Evolutionary conservation across 1,284 basidiomycete species (phyloP).

Genomic region (Omphalotus olearius): DNA sequence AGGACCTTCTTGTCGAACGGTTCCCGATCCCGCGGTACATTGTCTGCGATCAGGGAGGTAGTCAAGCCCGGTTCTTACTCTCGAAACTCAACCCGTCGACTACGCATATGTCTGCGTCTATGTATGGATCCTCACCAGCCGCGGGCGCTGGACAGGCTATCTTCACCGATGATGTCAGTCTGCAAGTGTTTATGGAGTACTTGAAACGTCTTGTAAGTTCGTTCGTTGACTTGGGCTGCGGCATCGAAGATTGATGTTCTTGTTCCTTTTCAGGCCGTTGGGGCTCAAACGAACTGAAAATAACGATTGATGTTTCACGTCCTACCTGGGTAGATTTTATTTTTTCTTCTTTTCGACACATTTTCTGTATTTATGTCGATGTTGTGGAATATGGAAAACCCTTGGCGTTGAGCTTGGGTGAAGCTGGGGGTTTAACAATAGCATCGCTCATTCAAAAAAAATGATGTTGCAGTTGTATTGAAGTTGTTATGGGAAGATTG

Average conservation of each 20-base stretch:
- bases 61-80: constrained; percentile 95
- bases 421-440: no score
- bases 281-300: constrained; percentile 63
- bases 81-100: constrained; percentile 98
- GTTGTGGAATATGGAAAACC: background rate
- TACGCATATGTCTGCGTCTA: constrained; percentile 90
- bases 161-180: constrained; percentile 98
- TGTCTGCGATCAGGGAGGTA: constrained; percentile 96
- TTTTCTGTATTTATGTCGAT: constrained; percentile 3
- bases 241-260: constrained; percentile 9
- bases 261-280: constrained; percentile 49
- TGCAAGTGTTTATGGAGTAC: constrained; percentile 97
- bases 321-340: background rate
- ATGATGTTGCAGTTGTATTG: no score
- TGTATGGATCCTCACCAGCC: constrained; percentile 72
- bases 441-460: no score
- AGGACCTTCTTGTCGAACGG: constrained; percentile 93
- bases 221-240: background rate
- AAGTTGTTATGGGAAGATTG: no score
- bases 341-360: background rate
- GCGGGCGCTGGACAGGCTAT: constrained; percentile 84
- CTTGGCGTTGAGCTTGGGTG: no score
- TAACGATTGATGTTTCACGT: background rate
- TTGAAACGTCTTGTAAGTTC: constrained; percentile 76
- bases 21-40: constrained; percentile 98